Conservation (phyloP, 257 asterid species). For the Striga asiatica region DNA sequence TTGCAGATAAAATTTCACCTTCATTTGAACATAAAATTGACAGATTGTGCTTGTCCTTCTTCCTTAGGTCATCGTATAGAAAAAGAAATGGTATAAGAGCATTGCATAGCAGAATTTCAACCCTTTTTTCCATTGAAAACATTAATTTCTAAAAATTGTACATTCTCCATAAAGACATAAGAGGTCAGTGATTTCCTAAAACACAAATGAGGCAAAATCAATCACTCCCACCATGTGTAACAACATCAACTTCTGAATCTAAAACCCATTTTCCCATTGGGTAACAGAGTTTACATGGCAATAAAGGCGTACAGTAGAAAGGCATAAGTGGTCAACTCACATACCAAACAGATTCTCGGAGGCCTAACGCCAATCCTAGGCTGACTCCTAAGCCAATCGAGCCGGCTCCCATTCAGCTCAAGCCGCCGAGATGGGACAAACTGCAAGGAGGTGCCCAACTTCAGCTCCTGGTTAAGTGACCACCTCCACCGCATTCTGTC, state of each 20-base stretch:
- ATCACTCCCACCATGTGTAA: background rate
- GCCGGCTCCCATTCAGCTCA: conserved; percentile 31
- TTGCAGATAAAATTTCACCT: too few species aligned
- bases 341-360: conserved; percentile 63
- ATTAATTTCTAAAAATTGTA: background rate
- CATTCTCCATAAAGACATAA: background rate
- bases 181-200: conserved; percentile 8
- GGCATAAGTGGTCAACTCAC: background rate
- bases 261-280: background rate
- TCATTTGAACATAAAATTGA: too few species aligned
- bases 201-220: background rate
- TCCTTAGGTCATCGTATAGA: background rate
- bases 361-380: conserved; percentile 70
- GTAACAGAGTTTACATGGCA: background rate
- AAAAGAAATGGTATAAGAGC: background rate
- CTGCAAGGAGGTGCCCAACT: conserved; percentile 68
- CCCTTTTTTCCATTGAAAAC: background rate
- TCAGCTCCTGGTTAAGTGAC: conserved; percentile 59
- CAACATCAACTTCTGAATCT: conserved; percentile 5
- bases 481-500: conserved; percentile 62
- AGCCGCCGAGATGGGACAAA: conserved; percentile 40
- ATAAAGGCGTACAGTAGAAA: background rate
- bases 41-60: background rate
- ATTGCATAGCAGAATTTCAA: conserved; percentile 3
- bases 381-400: conserved; percentile 56